Evolutionary conservation across 2,329 filamentous ascomycete genomes (phyloP).

Genomic region (Camillea tinctor): DNA sequence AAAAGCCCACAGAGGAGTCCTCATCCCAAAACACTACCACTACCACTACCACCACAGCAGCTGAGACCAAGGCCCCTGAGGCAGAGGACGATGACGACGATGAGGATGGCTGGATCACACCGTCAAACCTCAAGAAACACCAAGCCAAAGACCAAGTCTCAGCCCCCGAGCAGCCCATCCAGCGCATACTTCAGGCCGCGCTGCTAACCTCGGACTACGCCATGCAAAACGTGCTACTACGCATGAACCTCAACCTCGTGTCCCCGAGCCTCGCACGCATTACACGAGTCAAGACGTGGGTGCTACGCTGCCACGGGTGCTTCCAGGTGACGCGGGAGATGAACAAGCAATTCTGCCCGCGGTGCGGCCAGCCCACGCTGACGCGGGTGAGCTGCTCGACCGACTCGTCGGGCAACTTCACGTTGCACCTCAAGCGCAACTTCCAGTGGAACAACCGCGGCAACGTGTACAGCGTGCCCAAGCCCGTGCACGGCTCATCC

Average conservation of each 20-base stretch:
- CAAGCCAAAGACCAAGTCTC: constrained; percentile 64
- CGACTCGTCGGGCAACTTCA: constrained; percentile 75
- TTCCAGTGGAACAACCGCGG: constrained; percentile 96
- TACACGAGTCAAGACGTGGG: constrained; percentile 80
- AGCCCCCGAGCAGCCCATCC: constrained; percentile 48
- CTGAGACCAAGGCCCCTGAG: constrained; percentile 10
- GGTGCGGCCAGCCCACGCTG: constrained; percentile 84
- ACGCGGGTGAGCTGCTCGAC: constrained; percentile 85
- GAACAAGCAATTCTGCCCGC: constrained; percentile 86
- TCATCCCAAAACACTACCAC: constrained; percentile 9
- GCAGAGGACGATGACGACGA: constrained; percentile 47
- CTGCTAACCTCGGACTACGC: constrained; percentile 93
- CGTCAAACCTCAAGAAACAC: constrained; percentile 83
- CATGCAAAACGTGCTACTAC: constrained; percentile 94
- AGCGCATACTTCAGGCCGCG: constrained; percentile 77
- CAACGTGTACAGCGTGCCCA: constrained; percentile 89
- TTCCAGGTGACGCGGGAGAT: constrained; percentile 83
- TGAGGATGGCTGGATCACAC: constrained; percentile 88
- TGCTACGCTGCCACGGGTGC: constrained; percentile 91
- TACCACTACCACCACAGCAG: constrained; percentile 6
- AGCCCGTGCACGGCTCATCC: constrained; percentile 76
- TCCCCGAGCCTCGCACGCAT: constrained; percentile 78
- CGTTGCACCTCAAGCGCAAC: constrained; percentile 85
- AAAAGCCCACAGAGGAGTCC: constrained; percentile 15
- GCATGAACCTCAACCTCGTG: constrained; percentile 90